These are phyloP conservation scores for Venturia oleaginea DNA, from an alignment of 2,329 filamentous ascomycete species.

Conservation along the genomic window DNA sequence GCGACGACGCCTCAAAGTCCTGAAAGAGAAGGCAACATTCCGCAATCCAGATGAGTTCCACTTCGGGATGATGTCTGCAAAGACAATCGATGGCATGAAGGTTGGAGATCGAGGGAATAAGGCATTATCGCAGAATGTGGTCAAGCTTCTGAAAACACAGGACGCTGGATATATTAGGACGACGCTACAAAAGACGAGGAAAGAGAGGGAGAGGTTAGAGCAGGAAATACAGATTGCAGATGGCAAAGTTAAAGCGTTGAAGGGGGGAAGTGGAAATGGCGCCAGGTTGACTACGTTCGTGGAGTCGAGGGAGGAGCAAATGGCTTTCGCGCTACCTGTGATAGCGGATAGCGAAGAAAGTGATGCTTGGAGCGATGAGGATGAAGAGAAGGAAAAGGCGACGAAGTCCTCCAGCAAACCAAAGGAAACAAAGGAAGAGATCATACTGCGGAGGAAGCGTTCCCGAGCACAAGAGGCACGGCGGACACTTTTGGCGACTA, in stretches of 20 bases:
- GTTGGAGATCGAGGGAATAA: constrained; percentile 38
- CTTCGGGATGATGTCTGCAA: constrained; percentile 52
- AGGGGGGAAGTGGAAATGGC: constrained; percentile 17
- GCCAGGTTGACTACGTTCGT: constrained; percentile 31
- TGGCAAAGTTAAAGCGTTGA: constrained; percentile 15
- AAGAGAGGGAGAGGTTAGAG: constrained; percentile 44
- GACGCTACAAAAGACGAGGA: constrained; percentile 45
- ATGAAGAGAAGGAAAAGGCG: constrained; percentile 19
- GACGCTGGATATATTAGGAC: constrained; percentile 54
- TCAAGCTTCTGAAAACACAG: constrained; percentile 57
- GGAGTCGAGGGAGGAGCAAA: constrained; percentile 31
- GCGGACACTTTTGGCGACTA: constrained; percentile 39
- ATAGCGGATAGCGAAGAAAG: constrained; percentile 22
- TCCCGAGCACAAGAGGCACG: constrained; percentile 36
- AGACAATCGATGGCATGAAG: constrained; percentile 35
- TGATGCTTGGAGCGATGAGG: constrained; percentile 21
- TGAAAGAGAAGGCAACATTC: constrained; percentile 50
- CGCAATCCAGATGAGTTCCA: constrained; percentile 59
- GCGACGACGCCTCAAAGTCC: constrained; percentile 48
- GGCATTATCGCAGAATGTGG: constrained; percentile 45
- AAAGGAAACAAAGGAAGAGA: neutral
- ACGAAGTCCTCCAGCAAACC: constrained; percentile 14
- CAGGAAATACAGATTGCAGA: constrained; percentile 31
- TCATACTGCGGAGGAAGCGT: constrained; percentile 21
- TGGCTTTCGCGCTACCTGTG: constrained; percentile 34